Conservation (phyloP, 2,329 filamentous ascomycete genomes). For the Aspergillus versicolor region DNA sequence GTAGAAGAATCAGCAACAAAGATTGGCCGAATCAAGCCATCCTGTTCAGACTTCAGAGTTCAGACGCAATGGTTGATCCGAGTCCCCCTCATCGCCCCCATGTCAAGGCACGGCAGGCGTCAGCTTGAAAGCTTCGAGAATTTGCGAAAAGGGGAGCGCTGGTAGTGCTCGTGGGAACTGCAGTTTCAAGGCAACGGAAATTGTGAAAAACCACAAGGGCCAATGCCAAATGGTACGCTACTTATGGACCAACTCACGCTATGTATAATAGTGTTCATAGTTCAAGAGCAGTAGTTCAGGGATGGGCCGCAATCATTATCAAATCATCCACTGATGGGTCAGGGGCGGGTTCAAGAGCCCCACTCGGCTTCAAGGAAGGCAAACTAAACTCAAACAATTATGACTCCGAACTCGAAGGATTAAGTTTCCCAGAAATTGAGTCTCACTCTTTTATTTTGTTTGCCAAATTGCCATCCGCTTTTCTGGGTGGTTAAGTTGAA, state of each 20-base stretch:
- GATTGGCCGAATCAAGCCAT: conserved; percentile 8
- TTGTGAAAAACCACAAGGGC: not conserved
- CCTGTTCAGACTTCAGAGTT: not conserved
- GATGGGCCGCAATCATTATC: conserved; percentile 13
- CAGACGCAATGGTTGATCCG: not conserved
- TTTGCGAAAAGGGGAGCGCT: conserved; percentile 23
- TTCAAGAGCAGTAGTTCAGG: conserved; percentile 14
- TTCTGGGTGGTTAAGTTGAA: no score
- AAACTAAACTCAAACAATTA: not conserved
- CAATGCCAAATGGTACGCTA: conserved; percentile 2
- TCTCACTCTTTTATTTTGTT: no score
- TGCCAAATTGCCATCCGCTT: no score
- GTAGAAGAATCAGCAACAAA: not conserved
- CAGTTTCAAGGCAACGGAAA: not conserved
- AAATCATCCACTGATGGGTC: conserved; percentile 1
- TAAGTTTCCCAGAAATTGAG: no score
- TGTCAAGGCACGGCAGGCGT: not conserved
- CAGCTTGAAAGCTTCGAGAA: conserved; percentile 37
- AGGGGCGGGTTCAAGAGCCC: not conserved
- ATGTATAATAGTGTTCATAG: conserved; percentile 14
- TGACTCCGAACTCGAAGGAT: no score
- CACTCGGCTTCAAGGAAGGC: not conserved
- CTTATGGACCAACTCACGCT: conserved; percentile 6
- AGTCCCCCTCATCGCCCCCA: conserved; percentile 23
- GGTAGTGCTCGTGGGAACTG: conserved; percentile 10